Evolutionary conservation across 140 eudicot genomes (phyloP).

Genomic region (Flaveria floridana): DNA sequence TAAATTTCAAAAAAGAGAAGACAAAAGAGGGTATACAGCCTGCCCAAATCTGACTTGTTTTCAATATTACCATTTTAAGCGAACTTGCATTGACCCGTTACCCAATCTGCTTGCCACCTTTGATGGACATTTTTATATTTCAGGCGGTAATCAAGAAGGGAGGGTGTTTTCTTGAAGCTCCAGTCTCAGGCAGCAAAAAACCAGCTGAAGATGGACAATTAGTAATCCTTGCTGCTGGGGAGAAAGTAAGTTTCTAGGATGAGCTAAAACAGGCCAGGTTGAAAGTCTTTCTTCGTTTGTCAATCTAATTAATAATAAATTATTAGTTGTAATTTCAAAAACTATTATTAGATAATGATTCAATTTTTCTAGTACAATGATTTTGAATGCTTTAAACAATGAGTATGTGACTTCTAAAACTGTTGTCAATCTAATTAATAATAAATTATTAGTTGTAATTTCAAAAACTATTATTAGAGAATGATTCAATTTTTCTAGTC

Average conservation of each 20-base stretch:
- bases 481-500: too few species aligned
- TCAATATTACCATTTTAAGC: neutral
- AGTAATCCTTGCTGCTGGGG: conserved; percentile 93
- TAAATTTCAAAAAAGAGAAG: neutral
- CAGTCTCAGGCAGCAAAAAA: conserved; percentile 98
- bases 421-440: too few species aligned
- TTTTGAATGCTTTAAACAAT: too few species aligned
- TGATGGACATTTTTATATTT: conserved; percentile 14
- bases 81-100: neutral
- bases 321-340: too few species aligned
- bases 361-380: too few species aligned
- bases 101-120: conserved; percentile 8
- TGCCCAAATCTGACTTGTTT: neutral
- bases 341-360: too few species aligned
- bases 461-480: too few species aligned
- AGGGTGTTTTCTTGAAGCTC: conserved; percentile 85
- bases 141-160: conserved; percentile 78
- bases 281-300: neutral
- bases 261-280: neutral
- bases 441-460: too few species aligned
- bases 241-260: conserved; percentile 48
- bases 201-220: conserved; percentile 99
- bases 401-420: too few species aligned
- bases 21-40: neutral
- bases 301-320: too few species aligned